These are phyloP conservation scores for Aspergillus sclerotiicarbonarius DNA, from an alignment of 495 filamentous ascomycete species.

Conservation along the genomic window DNA sequence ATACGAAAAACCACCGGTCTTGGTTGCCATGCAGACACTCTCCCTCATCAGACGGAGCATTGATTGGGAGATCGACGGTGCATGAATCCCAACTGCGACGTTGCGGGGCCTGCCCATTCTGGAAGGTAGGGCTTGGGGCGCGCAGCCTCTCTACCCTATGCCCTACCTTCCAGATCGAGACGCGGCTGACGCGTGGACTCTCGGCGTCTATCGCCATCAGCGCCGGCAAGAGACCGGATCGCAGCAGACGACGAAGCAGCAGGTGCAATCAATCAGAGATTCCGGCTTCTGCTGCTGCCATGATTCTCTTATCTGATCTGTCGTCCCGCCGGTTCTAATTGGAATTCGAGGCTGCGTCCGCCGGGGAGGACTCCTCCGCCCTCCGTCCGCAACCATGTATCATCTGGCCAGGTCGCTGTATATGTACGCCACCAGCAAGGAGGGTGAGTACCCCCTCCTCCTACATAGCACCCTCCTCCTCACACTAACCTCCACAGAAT, in stretches of 20 bases:
- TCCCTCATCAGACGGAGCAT: too few relatives aligned
- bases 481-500: conserved; percentile 58
- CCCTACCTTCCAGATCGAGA: conserved; percentile 34
- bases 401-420: conserved; percentile 95
- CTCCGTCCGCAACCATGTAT: conserved; percentile 66
- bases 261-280: conserved; percentile 1
- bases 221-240: neutral
- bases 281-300: conserved; percentile 18
- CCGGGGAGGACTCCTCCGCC: neutral
- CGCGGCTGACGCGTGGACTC: conserved; percentile 23
- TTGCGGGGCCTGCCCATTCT: conserved; percentile 6
- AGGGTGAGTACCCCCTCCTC: conserved; percentile 53
- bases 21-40: neutral
- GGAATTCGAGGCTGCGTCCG: conserved; percentile 4
- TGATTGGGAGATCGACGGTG: neutral
- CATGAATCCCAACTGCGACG: neutral
- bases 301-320: conserved; percentile 17
- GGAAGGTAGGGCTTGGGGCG: conserved; percentile 25
- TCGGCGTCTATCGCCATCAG: neutral
- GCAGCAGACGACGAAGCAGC: neutral
- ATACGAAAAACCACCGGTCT: neutral
- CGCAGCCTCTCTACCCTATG: conserved; percentile 15
- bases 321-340: conserved; percentile 21
- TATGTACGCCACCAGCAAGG: conserved; percentile 90
- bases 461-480: neutral